Conservation (phyloP, 2,329 filamentous ascomycete genomes). For the Paraphoma chrysanthemicola region DNA sequence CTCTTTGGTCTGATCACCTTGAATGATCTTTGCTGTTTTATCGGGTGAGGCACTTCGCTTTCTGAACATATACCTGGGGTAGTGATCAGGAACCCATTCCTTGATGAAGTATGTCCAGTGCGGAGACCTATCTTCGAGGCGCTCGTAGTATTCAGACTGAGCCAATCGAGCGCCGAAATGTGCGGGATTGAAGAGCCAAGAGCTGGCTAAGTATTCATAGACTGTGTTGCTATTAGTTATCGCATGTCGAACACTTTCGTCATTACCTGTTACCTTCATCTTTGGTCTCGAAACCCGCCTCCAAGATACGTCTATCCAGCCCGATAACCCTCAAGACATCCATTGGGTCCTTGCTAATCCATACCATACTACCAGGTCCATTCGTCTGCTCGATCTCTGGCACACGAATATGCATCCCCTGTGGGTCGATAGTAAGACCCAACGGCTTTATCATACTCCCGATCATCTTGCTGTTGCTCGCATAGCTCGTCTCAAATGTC, state of each 20-base stretch:
- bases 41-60: slow-evolving; percentile 1
- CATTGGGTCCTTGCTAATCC: slow-evolving; percentile 25
- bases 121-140: slow-evolving; percentile 19
- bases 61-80: slow-evolving; percentile 12
- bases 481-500: slow-evolving; percentile 29
- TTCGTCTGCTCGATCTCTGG: slow-evolving; percentile 32
- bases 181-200: slow-evolving; percentile 33
- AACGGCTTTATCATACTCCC: slow-evolving; percentile 35
- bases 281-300: slow-evolving; percentile 19
- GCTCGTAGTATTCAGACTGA: slow-evolving; percentile 23
- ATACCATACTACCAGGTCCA: slow-evolving; percentile 28
- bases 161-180: slow-evolving; percentile 28
- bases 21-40: too few relatives aligned
- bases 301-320: slow-evolving; percentile 25
- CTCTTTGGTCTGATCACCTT: background rate
- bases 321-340: slow-evolving; percentile 25
- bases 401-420: slow-evolving; percentile 33
- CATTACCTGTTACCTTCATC: slow-evolving; percentile 24
- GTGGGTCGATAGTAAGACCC: slow-evolving; percentile 28
- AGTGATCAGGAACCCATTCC: slow-evolving; percentile 29
- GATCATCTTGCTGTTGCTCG: slow-evolving; percentile 30
- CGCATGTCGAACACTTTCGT: background rate
- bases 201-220: slow-evolving; percentile 25
- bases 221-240: slow-evolving; percentile 14
- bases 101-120: slow-evolving; percentile 31